Base-by-base conservation (phyloP, 148 eudicot species). In the Vaccinium macrocarpon region DNA sequence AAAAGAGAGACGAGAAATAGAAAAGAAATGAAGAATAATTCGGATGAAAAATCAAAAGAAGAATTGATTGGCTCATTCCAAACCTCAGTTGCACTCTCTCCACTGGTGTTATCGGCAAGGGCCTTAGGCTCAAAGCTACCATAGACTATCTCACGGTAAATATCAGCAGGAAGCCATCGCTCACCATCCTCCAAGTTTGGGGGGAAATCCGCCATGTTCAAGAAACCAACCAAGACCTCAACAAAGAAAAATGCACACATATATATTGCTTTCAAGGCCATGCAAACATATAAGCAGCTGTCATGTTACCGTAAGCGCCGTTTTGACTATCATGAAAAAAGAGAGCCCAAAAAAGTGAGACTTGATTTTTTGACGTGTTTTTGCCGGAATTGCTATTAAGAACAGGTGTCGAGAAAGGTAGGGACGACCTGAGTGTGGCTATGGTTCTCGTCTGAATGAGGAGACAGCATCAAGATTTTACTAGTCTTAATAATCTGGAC, bases 111-210 rank as follows among this genome's bases (percentile, higher is more conserved):
- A 15, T 59, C 27, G 19, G 27, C 61, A 56, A 48, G 50, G 48
- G 23, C 19, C 49, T 73, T 32, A 53, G 72, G 66, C 9, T 32
- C 59, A 5, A 53, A 21, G 66, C 29, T 55, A 18, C 38, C 71
- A 32, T 66, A 79, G 80, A 80, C 49, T 29, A 85, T 80, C 38
- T 85, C 86, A 73, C 73, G 57, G 49, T 55, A 85, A 68, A 85
- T 74, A 81, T 85, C 80, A 46, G 83, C 59, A 72, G 86, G 86
- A 61, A 85, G 59, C 83, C 86, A 80, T 50, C 25, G 78, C 59
- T 80, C 83, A 25, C 83, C 86, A 81, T 85, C 86, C 70, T 85
- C 86, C 56, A 85, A 81, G 79, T 85, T 85, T 57, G 86, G 83
- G 21, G 86, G 83, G 19, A 73, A 85, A 59, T 81, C 83, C 25